Base-by-base conservation (phyloP, 1,284 basidiomycete species). In the Boletellus deceptivus region DNA sequence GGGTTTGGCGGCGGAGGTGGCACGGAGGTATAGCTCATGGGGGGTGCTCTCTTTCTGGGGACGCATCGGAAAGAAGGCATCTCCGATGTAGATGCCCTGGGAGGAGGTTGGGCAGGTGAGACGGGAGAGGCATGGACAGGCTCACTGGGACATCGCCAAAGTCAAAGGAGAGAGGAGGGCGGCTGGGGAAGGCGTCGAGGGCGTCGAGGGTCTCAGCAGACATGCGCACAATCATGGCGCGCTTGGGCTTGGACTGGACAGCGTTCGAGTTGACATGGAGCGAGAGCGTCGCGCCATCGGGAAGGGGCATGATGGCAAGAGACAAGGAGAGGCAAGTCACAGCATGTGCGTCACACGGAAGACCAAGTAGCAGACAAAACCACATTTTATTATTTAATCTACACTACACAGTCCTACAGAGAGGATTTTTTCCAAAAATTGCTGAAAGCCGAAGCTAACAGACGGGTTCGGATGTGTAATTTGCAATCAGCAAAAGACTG, bases 401-500 rank as follows among this genome's bases (percentile, higher is more conserved):
- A 29, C 27, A 36, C 27, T 9, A 24, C 14, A 20, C 20, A 38
- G 29, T 24, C 27, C 24, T 48, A 16, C 20, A 35, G 6, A 43
- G 18, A 14, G 80, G 85, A 88, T 83, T 81, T 87, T 88, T 86
- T 78, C 77, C 84, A 87, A 87, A 87, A 86, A 88, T 87, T 87
- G 82, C 84, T 83, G 77, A 72, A 76, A 78, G 81, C 82, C 82
- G 72, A 83, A 84, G 82, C 81, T 75, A 67, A 77, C 77, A 83
- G 83, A 87, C 83, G 83, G 65, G 81, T 86, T 84, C 82, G 84
- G 85, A 87, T 86, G 83, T 85, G 76, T 87, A 90, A 88, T 90
- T 90, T 90, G 87, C 87, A 90, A 90, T 86, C 84, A 90, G 87
- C 87, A 89, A 90, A 88, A 86, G 80, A 88, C 86, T 88, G 84